Conservation (phyloP, 1,284 basidiomycete genomes). For the Ustilago xerochloae region DNA sequence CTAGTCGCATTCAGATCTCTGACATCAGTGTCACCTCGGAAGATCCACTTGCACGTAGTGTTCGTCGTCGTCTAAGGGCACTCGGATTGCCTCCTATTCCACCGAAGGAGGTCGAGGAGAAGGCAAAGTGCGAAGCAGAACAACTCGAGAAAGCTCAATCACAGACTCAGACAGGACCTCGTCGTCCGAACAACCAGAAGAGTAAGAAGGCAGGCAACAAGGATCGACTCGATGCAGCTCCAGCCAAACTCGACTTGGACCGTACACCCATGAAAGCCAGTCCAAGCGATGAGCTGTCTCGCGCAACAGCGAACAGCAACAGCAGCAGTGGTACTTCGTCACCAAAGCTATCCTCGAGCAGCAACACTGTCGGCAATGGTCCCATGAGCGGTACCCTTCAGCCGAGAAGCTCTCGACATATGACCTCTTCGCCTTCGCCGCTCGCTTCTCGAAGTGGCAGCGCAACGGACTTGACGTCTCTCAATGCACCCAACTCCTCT, state of each 20-base stretch:
- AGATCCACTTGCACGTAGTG: slow-evolving; percentile 91
- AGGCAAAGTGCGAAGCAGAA: slow-evolving; percentile 25
- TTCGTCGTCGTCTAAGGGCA: slow-evolving; percentile 80
- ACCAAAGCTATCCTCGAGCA: slow-evolving; percentile 1
- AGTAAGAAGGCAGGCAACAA: slow-evolving; percentile 21
- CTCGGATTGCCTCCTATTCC: slow-evolving; percentile 58
- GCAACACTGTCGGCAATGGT: slow-evolving; percentile 5
- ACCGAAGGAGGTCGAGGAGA: slow-evolving; percentile 47
- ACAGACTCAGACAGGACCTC: neutral
- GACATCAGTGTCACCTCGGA: slow-evolving; percentile 94
- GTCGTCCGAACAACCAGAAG: slow-evolving; percentile 11
- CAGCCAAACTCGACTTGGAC: slow-evolving; percentile 11
- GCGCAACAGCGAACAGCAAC: slow-evolving; percentile 10
- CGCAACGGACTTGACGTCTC: slow-evolving; percentile 22
- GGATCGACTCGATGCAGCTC: slow-evolving; percentile 8
- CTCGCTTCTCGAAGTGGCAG: slow-evolving; percentile 41
- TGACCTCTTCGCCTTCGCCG: slow-evolving; percentile 34
- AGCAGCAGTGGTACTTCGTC: slow-evolving; percentile 23
- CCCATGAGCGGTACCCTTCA: slow-evolving; percentile 10
- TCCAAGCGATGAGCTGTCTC: slow-evolving; percentile 14
- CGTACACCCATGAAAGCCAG: slow-evolving; percentile 39
- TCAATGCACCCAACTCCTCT: slow-evolving; percentile 5
- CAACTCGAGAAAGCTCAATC: slow-evolving; percentile 36
- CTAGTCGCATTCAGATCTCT: slow-evolving; percentile 90
- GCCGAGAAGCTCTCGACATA: slow-evolving; percentile 8